Percentiles rank a stretch among this genome's conserved stretches.
These are phyloP conservation scores for Actinomortierella ambigua DNA, from an alignment of 371 early-diverging fungal genomes.

Conservation along the genomic window DNA sequence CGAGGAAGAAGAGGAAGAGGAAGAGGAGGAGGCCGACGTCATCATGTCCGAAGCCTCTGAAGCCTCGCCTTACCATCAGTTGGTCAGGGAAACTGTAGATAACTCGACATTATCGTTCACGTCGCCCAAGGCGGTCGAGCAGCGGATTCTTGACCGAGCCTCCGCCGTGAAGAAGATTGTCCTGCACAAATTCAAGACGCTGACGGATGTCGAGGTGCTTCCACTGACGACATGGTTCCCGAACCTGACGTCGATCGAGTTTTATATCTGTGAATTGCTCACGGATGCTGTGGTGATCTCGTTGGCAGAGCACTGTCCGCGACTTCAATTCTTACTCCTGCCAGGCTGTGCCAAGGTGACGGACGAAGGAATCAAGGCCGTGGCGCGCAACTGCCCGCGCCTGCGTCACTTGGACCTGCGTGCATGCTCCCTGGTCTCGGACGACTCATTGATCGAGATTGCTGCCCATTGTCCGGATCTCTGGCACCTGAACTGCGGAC, in stretches of 20 bases:
- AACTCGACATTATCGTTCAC: slow-evolving; percentile 13
- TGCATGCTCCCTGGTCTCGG: slow-evolving; percentile 63
- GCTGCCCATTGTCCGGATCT: slow-evolving; percentile 54
- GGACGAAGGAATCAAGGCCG: slow-evolving; percentile 50
- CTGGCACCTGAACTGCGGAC: slow-evolving; percentile 61
- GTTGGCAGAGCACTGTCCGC: slow-evolving; percentile 47
- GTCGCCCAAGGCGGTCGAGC: slow-evolving; percentile 18
- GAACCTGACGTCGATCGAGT: slow-evolving; percentile 34
- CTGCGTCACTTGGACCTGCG: slow-evolving; percentile 59
- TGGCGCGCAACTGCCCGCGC: slow-evolving; percentile 52
- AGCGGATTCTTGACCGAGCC: slow-evolving; percentile 36
- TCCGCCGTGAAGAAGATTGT: slow-evolving; percentile 35
- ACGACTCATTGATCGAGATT: slow-evolving; percentile 50
- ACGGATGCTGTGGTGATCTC: slow-evolving; percentile 48
- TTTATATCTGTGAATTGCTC: slow-evolving; percentile 61
- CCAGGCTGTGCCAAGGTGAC: slow-evolving; percentile 64
- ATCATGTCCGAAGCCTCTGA: no score
- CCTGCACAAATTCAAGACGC: slow-evolving; percentile 40
- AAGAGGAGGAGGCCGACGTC: no score
- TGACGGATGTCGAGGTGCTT: slow-evolving; percentile 33
- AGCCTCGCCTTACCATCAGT: no score
- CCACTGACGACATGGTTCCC: slow-evolving; percentile 38
- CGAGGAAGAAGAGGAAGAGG: neutral
- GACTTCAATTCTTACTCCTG: slow-evolving; percentile 51
- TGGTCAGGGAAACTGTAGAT: neutral